Base-by-base conservation (phyloP, 2,329 filamentous ascomycete species). In the Ilyonectria sp. region DNA sequence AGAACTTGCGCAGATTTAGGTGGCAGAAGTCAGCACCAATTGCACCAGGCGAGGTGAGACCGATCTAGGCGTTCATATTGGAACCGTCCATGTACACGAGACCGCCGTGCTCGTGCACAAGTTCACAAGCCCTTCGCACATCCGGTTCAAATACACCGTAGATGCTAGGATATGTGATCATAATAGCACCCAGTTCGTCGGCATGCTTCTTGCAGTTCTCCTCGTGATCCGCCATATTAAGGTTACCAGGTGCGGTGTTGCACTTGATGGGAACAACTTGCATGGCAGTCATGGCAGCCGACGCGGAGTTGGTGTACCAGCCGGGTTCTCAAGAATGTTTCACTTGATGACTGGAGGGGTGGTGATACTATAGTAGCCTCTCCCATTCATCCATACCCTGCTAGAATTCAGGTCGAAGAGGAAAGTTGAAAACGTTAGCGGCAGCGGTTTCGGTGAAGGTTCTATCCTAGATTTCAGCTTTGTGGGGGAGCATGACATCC, bases 81-180 rank as follows among this genome's bases (percentile, higher is more conserved):
- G 95, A 95, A 54, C 95, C 95, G 79, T 98, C 95, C 95, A 98
- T 98, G 86, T 98, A 98, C 17, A 98, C 95, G 78, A 97, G 94
- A 10, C 95, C 95, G 59, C 95, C 95, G 78, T 97, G 86, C 71
- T 92, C 82, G 83, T 98, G 95, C 19, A 98, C 94, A 33, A 97
- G 85, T 62, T 94, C 85, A 81, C 94, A 97, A 17, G 92, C 94
- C 78, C 93, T 89, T 84, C 94, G 96, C 79, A 97, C 90, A 71
- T 91, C 88, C 3, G 95, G 95, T 85, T 98, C 95, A 78, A 97
- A 98, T 33, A 98, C 94, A 79, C 95, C 95, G 74, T 93, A 98
- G 0, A 95, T 98, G 80, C 93, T 96, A 35, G 95, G 95, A 79
- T 98, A 98, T 2, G 95, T 98, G 76, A 98, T 89, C 95, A 98